phyloP scores from a whole-genome alignment of 163 green algal genomes.

The Scenedesmus sp. region DNA sequence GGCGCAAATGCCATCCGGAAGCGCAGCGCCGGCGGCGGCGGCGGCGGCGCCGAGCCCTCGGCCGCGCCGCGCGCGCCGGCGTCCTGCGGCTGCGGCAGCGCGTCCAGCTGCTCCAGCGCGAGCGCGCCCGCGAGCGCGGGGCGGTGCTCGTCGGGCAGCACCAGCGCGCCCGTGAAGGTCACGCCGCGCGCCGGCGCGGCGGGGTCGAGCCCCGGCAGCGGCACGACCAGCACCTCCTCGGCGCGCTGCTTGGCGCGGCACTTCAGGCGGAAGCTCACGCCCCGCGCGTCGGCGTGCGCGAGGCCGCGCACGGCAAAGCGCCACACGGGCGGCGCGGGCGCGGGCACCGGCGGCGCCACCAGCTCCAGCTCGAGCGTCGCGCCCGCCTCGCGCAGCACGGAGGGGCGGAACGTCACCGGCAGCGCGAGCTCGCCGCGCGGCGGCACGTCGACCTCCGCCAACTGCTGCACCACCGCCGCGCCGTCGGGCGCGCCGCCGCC shows the following conservation, averaged over 20 bases:
- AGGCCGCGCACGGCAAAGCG: slow-evolving; percentile 41
- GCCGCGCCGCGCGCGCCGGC: neutral
- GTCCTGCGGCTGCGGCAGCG: neutral
- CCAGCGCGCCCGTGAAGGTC: slow-evolving; percentile 52
- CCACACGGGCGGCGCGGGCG: slow-evolving; percentile 48
- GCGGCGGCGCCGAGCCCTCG: too few relatives aligned
- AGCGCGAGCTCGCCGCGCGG: slow-evolving; percentile 37
- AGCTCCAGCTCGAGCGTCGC: slow-evolving; percentile 38
- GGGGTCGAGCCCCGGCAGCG: slow-evolving; percentile 43
- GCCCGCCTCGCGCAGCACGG: slow-evolving; percentile 1
- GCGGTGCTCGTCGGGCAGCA: slow-evolving; percentile 45
- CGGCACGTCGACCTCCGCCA: slow-evolving; percentile 27
- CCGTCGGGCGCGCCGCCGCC: neutral
- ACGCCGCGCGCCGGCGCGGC: neutral
- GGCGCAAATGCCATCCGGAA: slow-evolving; percentile 14
- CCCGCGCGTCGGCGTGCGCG: slow-evolving; percentile 30
- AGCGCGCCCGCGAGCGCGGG: slow-evolving; percentile 1
- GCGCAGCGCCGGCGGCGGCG: neutral
- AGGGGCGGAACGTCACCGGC: slow-evolving; percentile 42
- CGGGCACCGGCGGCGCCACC: slow-evolving; percentile 9
- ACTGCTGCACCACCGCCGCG: slow-evolving; percentile 9
- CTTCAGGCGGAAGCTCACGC: slow-evolving; percentile 33
- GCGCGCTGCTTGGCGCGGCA: slow-evolving; percentile 16
- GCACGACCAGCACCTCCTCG: slow-evolving; percentile 49
- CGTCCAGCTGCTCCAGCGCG: slow-evolving; percentile 20